Conservation (phyloP, 1,284 basidiomycete genomes). For the Golubevia sp. region DNA sequence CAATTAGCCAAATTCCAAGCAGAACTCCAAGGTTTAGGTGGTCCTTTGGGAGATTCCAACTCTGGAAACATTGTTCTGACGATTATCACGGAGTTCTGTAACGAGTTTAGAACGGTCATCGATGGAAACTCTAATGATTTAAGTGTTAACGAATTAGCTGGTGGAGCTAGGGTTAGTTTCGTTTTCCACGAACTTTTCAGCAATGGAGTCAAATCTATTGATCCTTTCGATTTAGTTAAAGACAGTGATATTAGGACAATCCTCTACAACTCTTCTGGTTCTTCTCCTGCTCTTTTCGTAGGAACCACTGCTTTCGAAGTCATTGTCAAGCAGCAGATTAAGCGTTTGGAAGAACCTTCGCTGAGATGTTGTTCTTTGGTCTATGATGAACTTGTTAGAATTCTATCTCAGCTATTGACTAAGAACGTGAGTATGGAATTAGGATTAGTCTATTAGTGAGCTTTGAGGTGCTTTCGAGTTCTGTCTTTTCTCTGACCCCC, state of each 20-base stretch:
- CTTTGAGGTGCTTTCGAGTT: too few species aligned
- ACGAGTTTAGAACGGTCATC: conserved; percentile 93
- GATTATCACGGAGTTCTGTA: conserved; percentile 96
- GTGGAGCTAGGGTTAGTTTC: conserved; percentile 95
- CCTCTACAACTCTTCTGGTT: conserved; percentile 96
- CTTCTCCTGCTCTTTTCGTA: conserved; percentile 92
- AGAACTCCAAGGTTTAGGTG: conserved; percentile 84
- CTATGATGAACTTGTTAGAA: conserved; percentile 95
- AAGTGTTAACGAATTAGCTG: conserved; percentile 89
- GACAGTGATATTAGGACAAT: conserved; percentile 95
- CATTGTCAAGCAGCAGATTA: conserved; percentile 98
- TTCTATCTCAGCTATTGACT: conserved; percentile 81
- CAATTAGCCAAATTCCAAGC: conserved; percentile 84
- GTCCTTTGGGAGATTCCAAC: conserved; percentile 80
- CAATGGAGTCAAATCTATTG: conserved; percentile 90
- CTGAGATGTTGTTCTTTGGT: conserved; percentile 92
- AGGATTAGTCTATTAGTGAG: too few species aligned
- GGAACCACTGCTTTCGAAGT: conserved; percentile 95
- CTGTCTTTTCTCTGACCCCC: background rate
- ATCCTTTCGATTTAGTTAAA: conserved; percentile 98
- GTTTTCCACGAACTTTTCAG: conserved; percentile 98
- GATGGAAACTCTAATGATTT: conserved; percentile 96
- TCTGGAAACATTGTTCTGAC: conserved; percentile 85
- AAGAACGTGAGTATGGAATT: conserved; percentile 84
- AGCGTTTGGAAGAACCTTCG: conserved; percentile 88